Base-by-base conservation (phyloP, 2,329 filamentous ascomycete genomes). In the Sphaerulina vaccinii region DNA sequence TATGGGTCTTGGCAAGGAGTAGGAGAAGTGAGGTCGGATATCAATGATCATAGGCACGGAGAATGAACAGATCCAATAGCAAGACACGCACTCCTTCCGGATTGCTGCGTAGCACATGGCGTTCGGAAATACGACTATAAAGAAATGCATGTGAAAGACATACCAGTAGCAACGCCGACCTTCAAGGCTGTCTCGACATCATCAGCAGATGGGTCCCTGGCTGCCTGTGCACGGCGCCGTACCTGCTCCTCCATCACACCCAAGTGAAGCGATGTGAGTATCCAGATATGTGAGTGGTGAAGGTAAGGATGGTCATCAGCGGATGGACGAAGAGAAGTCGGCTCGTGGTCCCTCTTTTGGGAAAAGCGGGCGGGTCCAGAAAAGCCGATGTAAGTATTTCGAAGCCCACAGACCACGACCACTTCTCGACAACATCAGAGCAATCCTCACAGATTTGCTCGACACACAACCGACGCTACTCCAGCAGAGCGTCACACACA, bases 141-240 rank as follows among this genome's bases (percentile, higher is more conserved):
- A 38, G 47, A 29, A 23, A 50, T 24, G 21, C 29, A 36, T 24
- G 29, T 41, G 21, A 29, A 32, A 38, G 36, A 61, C 65, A 60
- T 58, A 68, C 66, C 66, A 58, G 62, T 65, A 35, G 63, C 64
- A 39, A 60, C 57, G 29, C 68, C 68, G 13, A 68, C 61, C 51
- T 67, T 68, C 43, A 70, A 24, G 16, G 66, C 59, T 18, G 68
- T 62, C 40, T 54, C 62, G 9, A 70, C 37, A 21, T 63, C 47
- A 23, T 57, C 62, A 11, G 50, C 33, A n/a, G 62, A 43, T 3
- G 60, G 55, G 40, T 65, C 61, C 5, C 58, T 47, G 7, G 54
- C 38, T 29, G 51, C 43, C 43, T 32, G 24, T 29, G 11, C 35
- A 21, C 32, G 53, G 16, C 24, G 43, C 29, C 21, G 45, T 37